Evolutionary conservation across 164 flowering plant genomes (phyloP), one percentile per base, ranked within the genome.

Genomic region (Magnolia changhungtana): DNA sequence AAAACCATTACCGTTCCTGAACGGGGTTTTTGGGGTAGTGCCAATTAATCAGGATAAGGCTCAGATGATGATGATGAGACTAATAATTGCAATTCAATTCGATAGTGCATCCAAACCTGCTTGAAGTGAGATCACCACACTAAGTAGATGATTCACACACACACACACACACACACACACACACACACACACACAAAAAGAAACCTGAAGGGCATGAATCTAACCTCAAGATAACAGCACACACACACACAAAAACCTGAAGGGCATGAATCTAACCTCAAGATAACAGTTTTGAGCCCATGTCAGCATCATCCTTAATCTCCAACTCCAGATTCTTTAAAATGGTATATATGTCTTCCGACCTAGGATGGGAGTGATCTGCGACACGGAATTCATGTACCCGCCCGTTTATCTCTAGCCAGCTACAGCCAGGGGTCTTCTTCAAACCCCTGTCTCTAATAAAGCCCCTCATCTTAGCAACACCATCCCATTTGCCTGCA

Each of bases 401-500:
- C 27, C 69, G 67, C 6, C 94, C 91, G 79, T 85, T 84, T 64
- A 82, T 80, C 76, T 88, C 90, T 8, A 90, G 78, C 90, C 90
- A 88, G 78, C 92, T 89, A 75, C 76, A 75, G 4, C 90, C 94
- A 55, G 90, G 87, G 19, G 72, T 84, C 83, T 90, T 90, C 82
- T 84, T 89, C 76, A 87, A 70, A 73, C 89, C 88, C 72, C 72
- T 82, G 66, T 89, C 86, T 73, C 83, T 88, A 14, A 90, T 79
- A 72, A 81, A 63, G 16, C 80, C 78, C 72, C 93, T 88, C 87
- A 86, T 83, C 74, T 80, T 82, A 29, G 88, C 87, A 49, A 88
- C 92, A 63, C 74, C 83, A 23, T 83, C 85, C 95, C 93, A 91
- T 77, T 84, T 87, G 70, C 90, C 93, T 9, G 89, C 84, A 9